phyloP scores from a whole-genome alignment of 495 filamentous ascomycete genomes.

The Aspergillus coremiiformis region DNA sequence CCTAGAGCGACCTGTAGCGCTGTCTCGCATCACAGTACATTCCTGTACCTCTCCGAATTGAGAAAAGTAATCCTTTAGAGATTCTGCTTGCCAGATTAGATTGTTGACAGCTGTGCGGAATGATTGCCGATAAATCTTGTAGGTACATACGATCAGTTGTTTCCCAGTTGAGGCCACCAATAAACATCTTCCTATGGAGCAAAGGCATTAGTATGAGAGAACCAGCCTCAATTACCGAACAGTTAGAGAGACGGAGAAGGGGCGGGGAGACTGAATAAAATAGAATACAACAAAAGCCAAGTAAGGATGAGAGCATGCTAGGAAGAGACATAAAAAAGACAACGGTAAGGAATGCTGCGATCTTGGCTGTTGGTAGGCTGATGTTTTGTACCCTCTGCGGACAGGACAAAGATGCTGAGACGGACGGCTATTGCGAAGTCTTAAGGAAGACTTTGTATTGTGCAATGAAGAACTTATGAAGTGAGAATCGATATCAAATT shows the following conservation, averaged over 20 bases:
- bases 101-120: not conserved
- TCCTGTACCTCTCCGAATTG: slow-evolving; percentile 96
- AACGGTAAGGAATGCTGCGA: not conserved
- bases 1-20: slow-evolving; percentile 83
- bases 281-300: not conserved
- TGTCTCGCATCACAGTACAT: slow-evolving; percentile 97
- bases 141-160: slow-evolving; percentile 82
- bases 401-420: not conserved
- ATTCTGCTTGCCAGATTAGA: slow-evolving; percentile 55
- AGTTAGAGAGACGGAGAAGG: not conserved
- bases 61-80: slow-evolving; percentile 96
- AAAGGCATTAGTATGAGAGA: slow-evolving; percentile 15
- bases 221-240: not conserved
- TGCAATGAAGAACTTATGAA: not conserved
- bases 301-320: no score
- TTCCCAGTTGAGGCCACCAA: slow-evolving; percentile 98
- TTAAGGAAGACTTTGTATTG: not conserved
- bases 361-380: not conserved
- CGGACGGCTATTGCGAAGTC: not conserved
- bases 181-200: slow-evolving; percentile 89
- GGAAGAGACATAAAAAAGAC: not conserved
- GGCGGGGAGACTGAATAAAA: not conserved
- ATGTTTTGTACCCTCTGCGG: not conserved
- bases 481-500: not conserved
- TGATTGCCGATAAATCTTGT: not conserved